Base-by-base conservation (phyloP, 1,284 basidiomycete genomes). In the Ceratobasidium sp. region DNA sequence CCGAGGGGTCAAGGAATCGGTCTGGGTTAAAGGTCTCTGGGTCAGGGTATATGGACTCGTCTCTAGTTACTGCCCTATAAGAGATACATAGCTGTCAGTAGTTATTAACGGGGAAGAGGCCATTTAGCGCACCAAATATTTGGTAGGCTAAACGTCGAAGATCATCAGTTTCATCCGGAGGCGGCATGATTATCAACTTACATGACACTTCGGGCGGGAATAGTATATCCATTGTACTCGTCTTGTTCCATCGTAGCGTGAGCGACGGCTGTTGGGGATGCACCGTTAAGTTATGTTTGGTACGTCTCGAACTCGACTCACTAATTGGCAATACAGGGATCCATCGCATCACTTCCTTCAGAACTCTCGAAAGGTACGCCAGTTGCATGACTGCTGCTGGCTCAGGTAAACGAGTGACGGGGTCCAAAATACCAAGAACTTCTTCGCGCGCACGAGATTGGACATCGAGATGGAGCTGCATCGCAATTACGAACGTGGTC, bases 391-490 rank as follows among this genome's bases (percentile, higher is more conserved):
- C 73, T 5, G 22, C n/a, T 15, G 61, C 46, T 4, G 73, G 61
- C 8, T 56, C 52, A n/a, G 73, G 73, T 17, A 54, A 40, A 1
- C 62, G 32, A 32, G 62, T 75, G 19, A 29, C 34, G n/a, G 73
- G 51, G n/a, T 75, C 73, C 11, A 75, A 13, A 13, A 40, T 46
- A 15, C 73, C 25, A 8, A 75, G 62, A 22, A 75, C 62, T 37
- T 75, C 73, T 19, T 75, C 62, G 13, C 73, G 61, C 25, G 73
- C 73, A 15, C 73, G 73, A 22, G 73, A 52, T 15, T 75, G 73
- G 6, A 66, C 22, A 9, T 65, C 37, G n/a, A 62, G 73, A 32
- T 65, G 44, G 8, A 75, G 49, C 29, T 75, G 73, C 73, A 65
- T 75, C 15, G 62, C 73, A 37, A 34, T 66, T 11, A 75, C 25